Evolutionary conservation across 345 rosid species (phyloP).

Genomic region (Eucalyptus coolabah): DNA sequence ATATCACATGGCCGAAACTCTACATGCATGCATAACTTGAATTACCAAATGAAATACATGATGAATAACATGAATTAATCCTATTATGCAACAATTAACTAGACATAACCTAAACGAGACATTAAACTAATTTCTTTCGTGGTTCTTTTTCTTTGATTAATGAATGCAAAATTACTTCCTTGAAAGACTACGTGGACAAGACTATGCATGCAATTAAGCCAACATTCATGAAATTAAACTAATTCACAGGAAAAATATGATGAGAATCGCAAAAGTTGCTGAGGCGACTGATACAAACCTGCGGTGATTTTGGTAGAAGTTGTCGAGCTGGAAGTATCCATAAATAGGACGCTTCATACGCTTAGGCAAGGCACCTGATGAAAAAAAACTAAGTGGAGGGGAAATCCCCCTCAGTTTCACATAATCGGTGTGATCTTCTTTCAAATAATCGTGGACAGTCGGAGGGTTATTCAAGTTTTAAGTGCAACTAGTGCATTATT

Average conservation of each 20-base stretch:
- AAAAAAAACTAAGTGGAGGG: neutral
- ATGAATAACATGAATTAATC: neutral
- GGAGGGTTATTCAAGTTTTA: neutral
- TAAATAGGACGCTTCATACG: constrained; percentile 67
- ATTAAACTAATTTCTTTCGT: neutral
- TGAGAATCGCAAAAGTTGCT: neutral
- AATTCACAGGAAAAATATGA: neutral
- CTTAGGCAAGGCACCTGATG: constrained; percentile 46
- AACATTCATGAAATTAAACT: neutral
- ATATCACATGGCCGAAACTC: neutral
- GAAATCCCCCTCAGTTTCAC: neutral
- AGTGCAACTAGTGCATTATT: neutral
- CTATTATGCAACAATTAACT: neutral
- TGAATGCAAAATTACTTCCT: neutral
- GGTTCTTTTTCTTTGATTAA: neutral
- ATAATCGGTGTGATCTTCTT: neutral
- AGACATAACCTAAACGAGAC: neutral
- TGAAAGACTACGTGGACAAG: neutral
- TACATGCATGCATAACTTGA: neutral
- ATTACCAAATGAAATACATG: neutral
- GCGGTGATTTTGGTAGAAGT: constrained; percentile 95
- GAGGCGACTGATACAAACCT: constrained; percentile 28
- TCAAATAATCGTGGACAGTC: neutral
- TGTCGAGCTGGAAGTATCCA: constrained; percentile 91
- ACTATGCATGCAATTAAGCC: neutral